A percentile compares a stretch with the other conserved stretches of the same genome.
Conservation (phyloP, 352 stramenopile genomes). For the Aphanomyces cochlioides region DNA sequence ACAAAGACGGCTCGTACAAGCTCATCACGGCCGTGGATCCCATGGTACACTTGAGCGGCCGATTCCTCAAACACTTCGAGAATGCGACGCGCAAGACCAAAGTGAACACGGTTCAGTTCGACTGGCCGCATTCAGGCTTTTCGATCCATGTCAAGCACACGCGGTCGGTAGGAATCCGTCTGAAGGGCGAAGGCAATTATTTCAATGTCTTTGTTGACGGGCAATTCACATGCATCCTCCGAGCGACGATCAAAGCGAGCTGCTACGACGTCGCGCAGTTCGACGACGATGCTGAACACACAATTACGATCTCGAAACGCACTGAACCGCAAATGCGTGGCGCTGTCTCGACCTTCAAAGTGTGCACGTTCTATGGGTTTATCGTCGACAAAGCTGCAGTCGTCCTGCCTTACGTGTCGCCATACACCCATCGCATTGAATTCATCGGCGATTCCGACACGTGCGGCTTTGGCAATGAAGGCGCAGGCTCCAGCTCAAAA, state of each 20-base stretch:
- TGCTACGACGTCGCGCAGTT: slow-evolving; percentile 61
- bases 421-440: slow-evolving; percentile 58
- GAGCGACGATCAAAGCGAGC: slow-evolving; percentile 65
- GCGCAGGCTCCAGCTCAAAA: slow-evolving; percentile 62
- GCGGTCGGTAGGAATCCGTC: slow-evolving; percentile 60
- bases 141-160: slow-evolving; percentile 58
- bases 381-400: slow-evolving; percentile 68
- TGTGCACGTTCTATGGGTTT: slow-evolving; percentile 87
- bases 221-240: slow-evolving; percentile 67
- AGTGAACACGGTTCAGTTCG: slow-evolving; percentile 84
- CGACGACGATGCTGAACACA: slow-evolving; percentile 45
- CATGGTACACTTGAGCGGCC: slow-evolving; percentile 61
- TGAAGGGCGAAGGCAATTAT: slow-evolving; percentile 88
- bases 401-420: slow-evolving; percentile 42
- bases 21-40: slow-evolving; percentile 65
- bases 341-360: slow-evolving; percentile 84
- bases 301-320: slow-evolving; percentile 69
- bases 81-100: slow-evolving; percentile 62
- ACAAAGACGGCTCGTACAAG: slow-evolving; percentile 63
- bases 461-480: slow-evolving; percentile 82
- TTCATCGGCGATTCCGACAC: slow-evolving; percentile 84
- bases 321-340: slow-evolving; percentile 82
- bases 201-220: slow-evolving; percentile 86
- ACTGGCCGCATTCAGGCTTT: slow-evolving; percentile 71
- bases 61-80: slow-evolving; percentile 69